Conservation (phyloP, 31 red algal species). For the Odonthalia washingtoniensis region DNA sequence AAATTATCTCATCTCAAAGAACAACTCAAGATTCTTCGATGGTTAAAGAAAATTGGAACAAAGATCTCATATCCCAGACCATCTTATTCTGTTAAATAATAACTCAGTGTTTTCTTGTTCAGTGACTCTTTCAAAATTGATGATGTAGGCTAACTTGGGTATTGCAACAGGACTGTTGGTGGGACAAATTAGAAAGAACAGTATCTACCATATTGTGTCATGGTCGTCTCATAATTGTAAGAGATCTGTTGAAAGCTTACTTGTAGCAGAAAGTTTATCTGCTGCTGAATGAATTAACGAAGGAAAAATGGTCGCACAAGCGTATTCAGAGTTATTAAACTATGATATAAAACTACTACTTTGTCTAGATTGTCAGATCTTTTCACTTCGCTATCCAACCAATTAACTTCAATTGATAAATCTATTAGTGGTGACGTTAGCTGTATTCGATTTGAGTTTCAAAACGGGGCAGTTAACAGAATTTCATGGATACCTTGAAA, state of each 20-base stretch:
- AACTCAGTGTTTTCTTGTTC: neutral
- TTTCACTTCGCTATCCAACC: slow-evolving; percentile 9
- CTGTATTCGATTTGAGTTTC: neutral
- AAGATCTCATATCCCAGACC: neutral
- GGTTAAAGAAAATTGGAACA: neutral
- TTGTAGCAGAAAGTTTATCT: neutral
- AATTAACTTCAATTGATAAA: neutral
- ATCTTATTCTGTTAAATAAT: neutral
- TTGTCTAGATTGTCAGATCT: neutral
- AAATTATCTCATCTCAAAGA: neutral
- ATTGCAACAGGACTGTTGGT: neutral
- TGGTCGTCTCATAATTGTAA: slow-evolving; percentile 18
- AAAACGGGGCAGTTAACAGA: neutral
- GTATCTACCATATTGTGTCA: neutral
- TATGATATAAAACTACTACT: neutral
- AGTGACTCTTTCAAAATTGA: neutral
- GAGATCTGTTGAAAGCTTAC: neutral
- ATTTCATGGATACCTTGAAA: neutral
- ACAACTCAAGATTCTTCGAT: slow-evolving; percentile 5
- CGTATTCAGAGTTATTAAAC: neutral
- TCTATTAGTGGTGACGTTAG: neutral
- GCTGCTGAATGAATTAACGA: slow-evolving; percentile 11
- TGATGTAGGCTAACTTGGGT: neutral
- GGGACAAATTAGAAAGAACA: neutral
- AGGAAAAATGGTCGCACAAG: neutral